Conservation (phyloP, 2,329 filamentous ascomycete species). For the Apiospora saccharicola region DNA sequence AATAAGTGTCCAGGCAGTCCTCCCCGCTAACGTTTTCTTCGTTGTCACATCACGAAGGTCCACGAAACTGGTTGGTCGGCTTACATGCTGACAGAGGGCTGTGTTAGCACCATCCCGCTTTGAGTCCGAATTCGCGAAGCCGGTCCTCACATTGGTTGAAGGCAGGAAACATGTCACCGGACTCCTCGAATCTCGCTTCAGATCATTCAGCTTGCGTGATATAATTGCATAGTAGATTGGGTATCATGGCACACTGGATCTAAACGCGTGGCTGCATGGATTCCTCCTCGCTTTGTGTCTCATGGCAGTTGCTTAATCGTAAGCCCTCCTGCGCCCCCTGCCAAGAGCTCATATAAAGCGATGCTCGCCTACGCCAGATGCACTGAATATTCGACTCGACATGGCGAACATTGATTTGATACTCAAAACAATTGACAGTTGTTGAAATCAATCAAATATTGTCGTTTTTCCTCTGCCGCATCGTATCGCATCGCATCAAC, state of each 20-base stretch:
- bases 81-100: neutral
- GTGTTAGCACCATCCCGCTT: neutral
- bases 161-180: neutral
- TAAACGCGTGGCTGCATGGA: neutral
- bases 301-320: neutral
- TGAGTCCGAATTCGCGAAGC: neutral
- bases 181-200: neutral
- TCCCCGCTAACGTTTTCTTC: neutral
- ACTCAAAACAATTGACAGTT: neutral
- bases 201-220: neutral
- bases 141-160: neutral
- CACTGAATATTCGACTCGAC: too few species aligned
- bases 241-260: neutral
- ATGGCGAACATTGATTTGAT: neutral
- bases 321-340: neutral
- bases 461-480: neutral
- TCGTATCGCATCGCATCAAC: neutral
- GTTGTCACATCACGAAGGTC: neutral
- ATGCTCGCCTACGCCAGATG: too few species aligned
- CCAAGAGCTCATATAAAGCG: conserved; percentile 4
- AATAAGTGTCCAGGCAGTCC: neutral
- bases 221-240: neutral
- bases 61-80: neutral
- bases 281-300: too few species aligned
- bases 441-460: neutral